Base-by-base conservation (phyloP, 2,329 filamentous ascomycete species). In the Cladophialophora psammophila region DNA sequence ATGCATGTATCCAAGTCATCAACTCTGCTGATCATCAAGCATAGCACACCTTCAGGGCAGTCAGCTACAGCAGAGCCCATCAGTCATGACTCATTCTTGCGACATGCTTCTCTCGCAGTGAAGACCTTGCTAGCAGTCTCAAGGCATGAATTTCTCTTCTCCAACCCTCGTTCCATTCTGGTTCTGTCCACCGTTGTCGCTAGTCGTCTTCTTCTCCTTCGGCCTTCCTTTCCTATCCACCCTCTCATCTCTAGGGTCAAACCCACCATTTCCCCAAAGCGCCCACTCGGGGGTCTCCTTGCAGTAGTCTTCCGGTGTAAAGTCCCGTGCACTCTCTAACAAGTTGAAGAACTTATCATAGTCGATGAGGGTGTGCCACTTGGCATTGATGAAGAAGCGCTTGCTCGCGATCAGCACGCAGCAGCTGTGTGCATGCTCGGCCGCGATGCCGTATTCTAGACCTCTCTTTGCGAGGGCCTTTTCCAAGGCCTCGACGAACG, bases 341-440 rank as follows among this genome's bases (percentile, higher is more conserved):
- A 95, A 85, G 71, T 92, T 84, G 77, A 97, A 98, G 84, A 97
- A 98, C 67, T 85, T 87, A 63, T 91, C 85, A 77, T 97, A 98
- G 77, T 97, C 91, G 74, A 99, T 98, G 58, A 91, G 82, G 1
- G 94, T 97, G 76, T 95, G 92, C 94, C 94, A 98, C 76, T 88
- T 91, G 4, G 89, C 92, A 58, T 91, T 82, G 50, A 89, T 87
- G 64, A 84, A 82, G 82, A 98, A 99, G 8, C 93, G 83, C 64
- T 90, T 88, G 74, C 91, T 94, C 0, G 93, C 94, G 45, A 98
- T 84, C 60, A 98, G 82, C 26, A 96, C 89, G 77, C 94, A 98
- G 82, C 95, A 98, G 76, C 91, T 95, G 81, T 98, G 94, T 1
- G 92, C 92, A 76, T 98, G 94, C 80, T 98, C 95, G 1, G 94